Evolutionary conservation across 257 asterid genomes (phyloP).

Genomic region (Cordia subcordata): DNA sequence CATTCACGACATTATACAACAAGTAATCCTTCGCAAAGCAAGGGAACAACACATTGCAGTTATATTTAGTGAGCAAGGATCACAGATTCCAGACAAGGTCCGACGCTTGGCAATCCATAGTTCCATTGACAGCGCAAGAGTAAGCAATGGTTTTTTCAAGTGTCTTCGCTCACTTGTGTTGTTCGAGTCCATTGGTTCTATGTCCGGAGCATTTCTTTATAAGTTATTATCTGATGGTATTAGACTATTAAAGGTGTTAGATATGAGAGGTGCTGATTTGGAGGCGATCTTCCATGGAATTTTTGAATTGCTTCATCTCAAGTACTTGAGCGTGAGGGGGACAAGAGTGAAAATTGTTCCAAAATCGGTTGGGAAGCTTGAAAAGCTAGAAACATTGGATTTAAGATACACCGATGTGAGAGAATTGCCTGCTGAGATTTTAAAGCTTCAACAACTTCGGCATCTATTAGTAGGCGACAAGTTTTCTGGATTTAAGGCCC

Average conservation of each 20-base stretch:
- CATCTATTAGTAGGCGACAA: slow-evolving; percentile 9
- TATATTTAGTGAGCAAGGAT: slow-evolving; percentile 2
- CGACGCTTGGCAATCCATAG: slow-evolving; percentile 9
- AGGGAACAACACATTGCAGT: slow-evolving; percentile 7
- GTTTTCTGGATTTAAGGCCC: slow-evolving; percentile 11
- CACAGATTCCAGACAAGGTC: background rate
- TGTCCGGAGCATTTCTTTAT: background rate
- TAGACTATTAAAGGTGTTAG: slow-evolving; percentile 20
- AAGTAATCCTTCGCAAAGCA: slow-evolving; percentile 6
- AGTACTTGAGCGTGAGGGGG: slow-evolving; percentile 14
- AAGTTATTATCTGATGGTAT: slow-evolving; percentile 8
- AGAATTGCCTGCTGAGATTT: slow-evolving; percentile 19
- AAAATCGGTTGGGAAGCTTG: slow-evolving; percentile 17
- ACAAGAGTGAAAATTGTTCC: slow-evolving; percentile 12
- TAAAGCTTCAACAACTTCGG: slow-evolving; percentile 13
- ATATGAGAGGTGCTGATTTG: slow-evolving; percentile 9
- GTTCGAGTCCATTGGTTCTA: background rate
- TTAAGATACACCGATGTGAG: slow-evolving; percentile 15
- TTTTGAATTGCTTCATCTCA: slow-evolving; percentile 19
- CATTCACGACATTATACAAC: slow-evolving; percentile 10
- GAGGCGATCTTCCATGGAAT: slow-evolving; percentile 10
- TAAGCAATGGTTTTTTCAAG: background rate
- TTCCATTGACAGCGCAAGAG: background rate
- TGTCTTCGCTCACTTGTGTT: slow-evolving; percentile 14
- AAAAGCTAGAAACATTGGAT: slow-evolving; percentile 20